Evolutionary conservation across 129 eudicot species (phyloP).

Genomic region (Calendula officinalis): DNA sequence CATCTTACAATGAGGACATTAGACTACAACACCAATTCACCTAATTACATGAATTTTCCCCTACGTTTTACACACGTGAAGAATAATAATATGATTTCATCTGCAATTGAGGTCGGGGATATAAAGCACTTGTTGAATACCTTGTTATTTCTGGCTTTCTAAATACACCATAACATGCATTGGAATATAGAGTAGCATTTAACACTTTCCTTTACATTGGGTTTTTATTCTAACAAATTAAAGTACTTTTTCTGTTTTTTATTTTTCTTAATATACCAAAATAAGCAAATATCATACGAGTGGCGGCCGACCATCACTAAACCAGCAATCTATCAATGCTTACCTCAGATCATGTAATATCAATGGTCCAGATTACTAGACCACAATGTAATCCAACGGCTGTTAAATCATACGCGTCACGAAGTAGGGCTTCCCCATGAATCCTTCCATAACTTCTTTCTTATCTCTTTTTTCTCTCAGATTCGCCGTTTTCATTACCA

Average conservation of each 20-base stretch:
- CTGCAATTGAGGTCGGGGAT: too few relatives aligned
- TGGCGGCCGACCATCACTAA: constrained; percentile 53
- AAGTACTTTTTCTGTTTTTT: neutral
- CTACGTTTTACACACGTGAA: too few relatives aligned
- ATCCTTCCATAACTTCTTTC: constrained; percentile 31
- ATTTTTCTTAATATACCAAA: constrained; percentile 13
- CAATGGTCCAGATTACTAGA: constrained; percentile 33
- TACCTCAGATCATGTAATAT: constrained; percentile 20
- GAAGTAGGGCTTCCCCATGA: constrained; percentile 62
- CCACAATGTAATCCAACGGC: constrained; percentile 44
- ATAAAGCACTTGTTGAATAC: too few relatives aligned
- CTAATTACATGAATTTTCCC: too few relatives aligned
- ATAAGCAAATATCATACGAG: constrained; percentile 1
- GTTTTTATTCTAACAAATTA: neutral
- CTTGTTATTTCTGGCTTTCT: too few relatives aligned
- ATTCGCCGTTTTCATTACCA: constrained; percentile 37
- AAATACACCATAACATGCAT: too few relatives aligned
- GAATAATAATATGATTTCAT: too few relatives aligned
- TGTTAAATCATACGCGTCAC: constrained; percentile 32
- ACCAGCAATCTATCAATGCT: constrained; percentile 15
- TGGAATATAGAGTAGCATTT: too few relatives aligned
- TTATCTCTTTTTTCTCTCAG: constrained; percentile 41
- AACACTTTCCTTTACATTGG: too few relatives aligned
- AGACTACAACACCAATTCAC: too few relatives aligned
- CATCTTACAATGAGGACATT: too few relatives aligned